These are phyloP conservation scores for Rhizomucor pusillus DNA, from an alignment of 371 early-diverging fungal genomes.

Conservation along the genomic window DNA sequence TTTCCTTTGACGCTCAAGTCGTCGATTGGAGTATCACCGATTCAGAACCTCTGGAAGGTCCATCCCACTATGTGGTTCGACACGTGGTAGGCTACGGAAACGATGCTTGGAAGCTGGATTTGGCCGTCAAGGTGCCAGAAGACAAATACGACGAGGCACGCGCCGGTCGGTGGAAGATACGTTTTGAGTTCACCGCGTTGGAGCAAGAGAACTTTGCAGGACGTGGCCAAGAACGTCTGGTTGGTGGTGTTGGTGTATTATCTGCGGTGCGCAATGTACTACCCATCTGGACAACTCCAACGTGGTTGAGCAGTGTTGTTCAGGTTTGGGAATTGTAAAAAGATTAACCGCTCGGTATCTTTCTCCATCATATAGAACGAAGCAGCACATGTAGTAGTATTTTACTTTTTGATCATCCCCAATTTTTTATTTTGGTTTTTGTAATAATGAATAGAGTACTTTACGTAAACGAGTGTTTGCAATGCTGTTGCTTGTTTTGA, in stretches of 20 bases:
- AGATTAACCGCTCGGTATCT: too few relatives aligned
- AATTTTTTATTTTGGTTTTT: too few relatives aligned
- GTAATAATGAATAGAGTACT: too few relatives aligned
- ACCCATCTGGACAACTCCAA: slow-evolving; percentile 62
- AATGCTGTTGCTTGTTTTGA: too few relatives aligned
- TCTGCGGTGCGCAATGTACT: slow-evolving; percentile 42
- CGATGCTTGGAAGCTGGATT: slow-evolving; percentile 56
- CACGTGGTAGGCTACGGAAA: slow-evolving; percentile 64
- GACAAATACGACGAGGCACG: slow-evolving; percentile 40
- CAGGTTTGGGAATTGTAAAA: slow-evolving; percentile 48
- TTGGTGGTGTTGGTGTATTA: slow-evolving; percentile 57
- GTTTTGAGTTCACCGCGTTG: slow-evolving; percentile 51
- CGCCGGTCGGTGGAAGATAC: slow-evolving; percentile 38
- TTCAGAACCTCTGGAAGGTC: slow-evolving; percentile 32
- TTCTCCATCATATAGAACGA: too few relatives aligned
- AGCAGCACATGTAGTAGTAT: too few relatives aligned
- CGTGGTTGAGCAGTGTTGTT: slow-evolving; percentile 58
- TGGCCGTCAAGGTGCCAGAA: slow-evolving; percentile 44
- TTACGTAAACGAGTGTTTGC: too few relatives aligned
- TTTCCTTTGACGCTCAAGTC: slow-evolving; percentile 62
- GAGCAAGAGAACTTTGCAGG: slow-evolving; percentile 56
- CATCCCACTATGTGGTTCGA: slow-evolving; percentile 58
- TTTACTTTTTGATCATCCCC: too few relatives aligned
- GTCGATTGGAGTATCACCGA: slow-evolving; percentile 62
- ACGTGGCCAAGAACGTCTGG: slow-evolving; percentile 48